Percentiles rank a stretch among this genome's conserved stretches.
These are phyloP conservation scores for Pittosporum tobira DNA, from an alignment of 129 eudicot genomes.

Conservation along the genomic window DNA sequence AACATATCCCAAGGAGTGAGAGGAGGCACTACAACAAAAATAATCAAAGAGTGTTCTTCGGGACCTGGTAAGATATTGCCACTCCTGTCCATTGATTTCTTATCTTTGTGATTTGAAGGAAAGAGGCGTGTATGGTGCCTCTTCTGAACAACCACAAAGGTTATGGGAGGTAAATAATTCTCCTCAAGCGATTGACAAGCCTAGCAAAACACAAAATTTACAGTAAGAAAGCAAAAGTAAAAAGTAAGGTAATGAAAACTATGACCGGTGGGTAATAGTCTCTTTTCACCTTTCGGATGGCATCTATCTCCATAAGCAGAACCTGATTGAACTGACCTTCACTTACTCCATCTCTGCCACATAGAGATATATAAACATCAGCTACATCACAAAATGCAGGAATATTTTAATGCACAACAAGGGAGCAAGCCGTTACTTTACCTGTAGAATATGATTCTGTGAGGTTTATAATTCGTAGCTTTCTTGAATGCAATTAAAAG, in stretches of 20 bases:
- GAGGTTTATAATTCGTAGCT: slow-evolving; percentile 35
- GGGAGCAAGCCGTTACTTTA: neutral
- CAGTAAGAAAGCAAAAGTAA: neutral
- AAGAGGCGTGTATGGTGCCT: slow-evolving; percentile 88
- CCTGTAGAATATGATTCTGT: slow-evolving; percentile 68
- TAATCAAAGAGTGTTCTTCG: neutral
- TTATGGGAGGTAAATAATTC: slow-evolving; percentile 49
- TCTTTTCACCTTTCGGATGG: slow-evolving; percentile 46
- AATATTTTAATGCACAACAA: too few relatives aligned
- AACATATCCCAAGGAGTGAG: neutral
- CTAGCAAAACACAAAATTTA: slow-evolving; percentile 23
- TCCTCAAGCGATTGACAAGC: slow-evolving; percentile 70
- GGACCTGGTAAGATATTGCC: slow-evolving; percentile 84
- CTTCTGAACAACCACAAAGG: slow-evolving; percentile 84
- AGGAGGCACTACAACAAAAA: neutral
- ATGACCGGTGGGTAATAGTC: too few relatives aligned
- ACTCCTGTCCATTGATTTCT: slow-evolving; percentile 48
- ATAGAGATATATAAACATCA: neutral
- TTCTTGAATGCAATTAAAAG: slow-evolving; percentile 28
- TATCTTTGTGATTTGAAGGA: slow-evolving; percentile 37
- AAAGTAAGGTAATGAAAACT: too few relatives aligned
- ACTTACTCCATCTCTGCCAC: slow-evolving; percentile 80
- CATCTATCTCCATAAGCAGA: slow-evolving; percentile 50
- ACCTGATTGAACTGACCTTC: slow-evolving; percentile 81
- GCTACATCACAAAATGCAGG: neutral